These are phyloP conservation scores for Tylopilus cervinicoccineus DNA, from an alignment of 768 basidiomycete genomes.

Conservation along the genomic window DNA sequence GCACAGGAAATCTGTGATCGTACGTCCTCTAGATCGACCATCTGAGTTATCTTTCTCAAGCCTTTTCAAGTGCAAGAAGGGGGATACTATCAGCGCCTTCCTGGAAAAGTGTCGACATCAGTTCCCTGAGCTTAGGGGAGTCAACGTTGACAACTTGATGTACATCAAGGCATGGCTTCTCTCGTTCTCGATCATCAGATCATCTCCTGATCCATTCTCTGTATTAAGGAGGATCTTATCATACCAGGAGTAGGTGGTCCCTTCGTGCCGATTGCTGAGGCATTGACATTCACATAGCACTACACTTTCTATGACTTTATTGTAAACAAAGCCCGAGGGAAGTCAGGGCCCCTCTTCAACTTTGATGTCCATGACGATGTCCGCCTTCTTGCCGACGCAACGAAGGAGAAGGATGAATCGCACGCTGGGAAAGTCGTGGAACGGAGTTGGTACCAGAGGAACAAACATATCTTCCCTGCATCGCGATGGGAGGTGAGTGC, in stretches of 20 bases:
- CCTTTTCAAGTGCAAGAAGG: slow-evolving; percentile 84
- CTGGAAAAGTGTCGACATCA: slow-evolving; percentile 91
- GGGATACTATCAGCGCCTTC: slow-evolving; percentile 82
- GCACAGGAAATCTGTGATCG: slow-evolving; percentile 87
- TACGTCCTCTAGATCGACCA: slow-evolving; percentile 37
- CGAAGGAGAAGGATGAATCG: slow-evolving; percentile 95
- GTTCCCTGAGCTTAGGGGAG: slow-evolving; percentile 86
- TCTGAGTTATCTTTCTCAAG: neutral
- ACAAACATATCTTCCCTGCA: slow-evolving; percentile 97
- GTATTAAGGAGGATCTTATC: slow-evolving; percentile 85
- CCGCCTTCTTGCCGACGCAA: slow-evolving; percentile 88
- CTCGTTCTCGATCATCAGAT: neutral
- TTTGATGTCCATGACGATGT: slow-evolving; percentile 99
- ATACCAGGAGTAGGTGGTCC: slow-evolving; percentile 81
- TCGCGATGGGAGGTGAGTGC: slow-evolving; percentile 87
- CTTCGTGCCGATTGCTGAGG: neutral
- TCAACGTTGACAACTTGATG: slow-evolving; percentile 96
- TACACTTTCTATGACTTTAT: slow-evolving; percentile 99
- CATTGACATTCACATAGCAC: slow-evolving; percentile 51
- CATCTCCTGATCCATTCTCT: slow-evolving; percentile 5
- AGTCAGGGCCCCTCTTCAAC: slow-evolving; percentile 96
- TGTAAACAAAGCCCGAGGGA: slow-evolving; percentile 96
- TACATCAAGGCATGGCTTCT: slow-evolving; percentile 77
- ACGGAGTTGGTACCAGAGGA: slow-evolving; percentile 90
- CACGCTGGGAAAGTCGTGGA: slow-evolving; percentile 99